phyloP scores from a whole-genome alignment of 2,329 filamentous ascomycete genomes.

The Emergomyces pasteurianus region DNA sequence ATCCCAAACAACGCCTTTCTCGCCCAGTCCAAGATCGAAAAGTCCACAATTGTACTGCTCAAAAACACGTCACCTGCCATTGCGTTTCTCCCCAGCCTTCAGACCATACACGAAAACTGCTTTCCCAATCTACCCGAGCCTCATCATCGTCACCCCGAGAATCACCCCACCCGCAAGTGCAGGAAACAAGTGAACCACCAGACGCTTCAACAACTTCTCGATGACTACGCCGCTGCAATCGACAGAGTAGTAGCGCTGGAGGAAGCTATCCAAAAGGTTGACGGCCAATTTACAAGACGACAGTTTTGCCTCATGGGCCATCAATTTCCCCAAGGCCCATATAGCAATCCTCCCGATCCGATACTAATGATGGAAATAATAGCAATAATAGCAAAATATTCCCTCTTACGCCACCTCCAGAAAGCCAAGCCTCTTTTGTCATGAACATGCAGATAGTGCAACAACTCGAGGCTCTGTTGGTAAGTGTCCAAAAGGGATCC shows the following conservation, averaged over 20 bases:
- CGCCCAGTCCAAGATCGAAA: neutral
- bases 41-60: neutral
- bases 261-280: slow-evolving; percentile 3
- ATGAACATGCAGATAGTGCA: slow-evolving; percentile 1
- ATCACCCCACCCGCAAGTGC: neutral
- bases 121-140: slow-evolving; percentile 1
- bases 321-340: neutral
- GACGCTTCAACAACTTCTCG: slow-evolving; percentile 4
- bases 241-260: slow-evolving; percentile 1
- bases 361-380: neutral
- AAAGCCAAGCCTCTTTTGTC: neutral
- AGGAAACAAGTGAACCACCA: neutral
- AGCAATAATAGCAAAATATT: neutral
- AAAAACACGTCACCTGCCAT: neutral
- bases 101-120: neutral
- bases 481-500: neutral
- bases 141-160: neutral
- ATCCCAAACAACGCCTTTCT: neutral
- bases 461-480: slow-evolving; percentile 6
- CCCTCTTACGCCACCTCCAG: slow-evolving; percentile 5
- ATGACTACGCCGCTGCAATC: slow-evolving; percentile 1
- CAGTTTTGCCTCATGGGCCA: neutral
- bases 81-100: neutral
- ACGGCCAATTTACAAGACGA: neutral
- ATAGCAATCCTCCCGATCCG: neutral